Percentiles rank a stretch among this genome's conserved stretches.
Evolutionary conservation across 805 yeast genomes (phyloP).

Genomic region (Saturnispora sekii): DNA sequence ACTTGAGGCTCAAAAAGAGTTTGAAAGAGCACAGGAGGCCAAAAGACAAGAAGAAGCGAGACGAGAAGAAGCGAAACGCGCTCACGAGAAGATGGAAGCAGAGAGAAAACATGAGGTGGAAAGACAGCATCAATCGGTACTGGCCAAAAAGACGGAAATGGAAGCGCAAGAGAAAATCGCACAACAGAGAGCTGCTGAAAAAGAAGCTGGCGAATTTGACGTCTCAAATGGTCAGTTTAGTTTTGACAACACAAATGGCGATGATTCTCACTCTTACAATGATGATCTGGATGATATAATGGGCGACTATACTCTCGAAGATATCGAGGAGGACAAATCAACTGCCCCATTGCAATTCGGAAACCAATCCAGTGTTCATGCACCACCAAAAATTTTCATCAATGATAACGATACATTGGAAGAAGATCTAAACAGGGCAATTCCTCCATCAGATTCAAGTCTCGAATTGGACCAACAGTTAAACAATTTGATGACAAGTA

Average conservation of each 20-base stretch:
- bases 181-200: background rate
- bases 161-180: conserved; percentile 2
- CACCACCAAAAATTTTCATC: background rate
- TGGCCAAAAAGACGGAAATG: background rate
- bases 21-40: background rate
- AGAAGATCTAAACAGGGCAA: background rate
- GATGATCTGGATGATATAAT: conserved; percentile 21
- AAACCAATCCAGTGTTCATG: too few relatives aligned
- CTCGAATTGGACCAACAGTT: conserved; percentile 8
- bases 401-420: conserved; percentile 4
- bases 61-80: conserved; percentile 1
- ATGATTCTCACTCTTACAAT: background rate
- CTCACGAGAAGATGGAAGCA: conserved; percentile 2
- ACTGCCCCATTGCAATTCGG: conserved; percentile 16
- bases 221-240: conserved; percentile 6
- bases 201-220: background rate
- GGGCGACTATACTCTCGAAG: conserved; percentile 23
- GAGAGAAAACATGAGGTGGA: conserved; percentile 4
- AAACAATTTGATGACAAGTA: conserved; percentile 7
- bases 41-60: conserved; percentile 1
- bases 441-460: background rate
- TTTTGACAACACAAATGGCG: conserved; percentile 6
- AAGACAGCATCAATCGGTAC: background rate
- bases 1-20: background rate
- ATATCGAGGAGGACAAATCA: conserved; percentile 12